A percentile compares a stretch with the other conserved stretches of the same genome.
phyloP scores from a whole-genome alignment of 768 basidiomycete species.

The Strobilomyces echinocephalus region DNA sequence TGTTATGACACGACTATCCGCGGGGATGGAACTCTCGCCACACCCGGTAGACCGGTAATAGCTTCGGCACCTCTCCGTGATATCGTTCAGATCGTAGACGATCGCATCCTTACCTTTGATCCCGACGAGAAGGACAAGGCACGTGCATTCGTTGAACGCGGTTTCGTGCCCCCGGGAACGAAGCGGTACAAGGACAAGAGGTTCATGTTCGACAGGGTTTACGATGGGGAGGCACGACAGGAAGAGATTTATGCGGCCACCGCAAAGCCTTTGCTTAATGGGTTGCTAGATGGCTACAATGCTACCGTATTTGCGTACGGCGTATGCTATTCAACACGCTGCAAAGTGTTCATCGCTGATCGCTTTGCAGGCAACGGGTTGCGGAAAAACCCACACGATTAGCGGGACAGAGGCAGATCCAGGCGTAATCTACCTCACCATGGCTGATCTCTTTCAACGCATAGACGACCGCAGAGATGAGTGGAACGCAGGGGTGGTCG shows the following conservation, averaged over 20 bases:
- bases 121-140: slow-evolving; percentile 85
- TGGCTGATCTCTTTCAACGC: slow-evolving; percentile 92
- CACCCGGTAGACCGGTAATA: slow-evolving; percentile 49
- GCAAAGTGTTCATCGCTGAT: slow-evolving; percentile 8
- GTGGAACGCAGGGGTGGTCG: slow-evolving; percentile 79
- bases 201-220: slow-evolving; percentile 96
- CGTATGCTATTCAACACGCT: slow-evolving; percentile 45
- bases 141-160: slow-evolving; percentile 76
- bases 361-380: slow-evolving; percentile 87
- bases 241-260: slow-evolving; percentile 85
- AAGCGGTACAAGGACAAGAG: slow-evolving; percentile 95
- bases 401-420: slow-evolving; percentile 85
- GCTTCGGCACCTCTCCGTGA: slow-evolving; percentile 61
- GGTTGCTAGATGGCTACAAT: slow-evolving; percentile 91
- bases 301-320: slow-evolving; percentile 99
- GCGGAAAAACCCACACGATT: slow-evolving; percentile 99
- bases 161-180: slow-evolving; percentile 79
- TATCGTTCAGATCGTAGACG: slow-evolving; percentile 86
- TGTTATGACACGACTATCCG: slow-evolving; percentile 66
- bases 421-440: slow-evolving; percentile 93
- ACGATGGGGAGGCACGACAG: slow-evolving; percentile 75
- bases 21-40: slow-evolving; percentile 81
- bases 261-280: slow-evolving; percentile 76
- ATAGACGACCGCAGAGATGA: slow-evolving; percentile 87
- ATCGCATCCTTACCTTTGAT: slow-evolving; percentile 93